Evolutionary conservation across 352 stramenopile genomes (phyloP).

Genomic region (Phytophthora citricola): DNA sequence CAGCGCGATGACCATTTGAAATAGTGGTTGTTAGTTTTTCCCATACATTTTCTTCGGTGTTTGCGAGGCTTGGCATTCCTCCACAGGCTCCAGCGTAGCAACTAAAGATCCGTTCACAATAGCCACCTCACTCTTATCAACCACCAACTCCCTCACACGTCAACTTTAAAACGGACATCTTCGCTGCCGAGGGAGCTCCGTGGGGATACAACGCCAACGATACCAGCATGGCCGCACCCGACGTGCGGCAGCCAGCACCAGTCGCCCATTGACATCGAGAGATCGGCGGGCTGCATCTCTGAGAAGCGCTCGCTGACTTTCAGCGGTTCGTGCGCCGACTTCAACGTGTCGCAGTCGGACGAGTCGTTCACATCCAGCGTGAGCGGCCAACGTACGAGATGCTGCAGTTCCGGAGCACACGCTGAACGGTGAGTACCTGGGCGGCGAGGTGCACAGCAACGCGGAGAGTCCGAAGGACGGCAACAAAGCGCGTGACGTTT

Average conservation of each 20-base stretch:
- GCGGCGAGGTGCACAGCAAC: conserved; percentile 48
- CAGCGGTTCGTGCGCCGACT: conserved; percentile 29
- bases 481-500: no score
- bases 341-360: conserved; percentile 32
- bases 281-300: conserved; percentile 1
- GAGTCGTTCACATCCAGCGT: conserved; percentile 34
- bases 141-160: no score
- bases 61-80: no score
- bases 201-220: conserved; percentile 39
- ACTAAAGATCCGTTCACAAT: no score
- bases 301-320: conserved; percentile 34
- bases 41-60: no score
- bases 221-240: not conserved
- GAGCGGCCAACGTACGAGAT: conserved; percentile 37
- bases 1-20: no score
- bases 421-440: conserved; percentile 38
- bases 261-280: conserved; percentile 47
- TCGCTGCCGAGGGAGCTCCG: conserved; percentile 6
- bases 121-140: no score
- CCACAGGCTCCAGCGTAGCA: no score
- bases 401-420: conserved; percentile 53
- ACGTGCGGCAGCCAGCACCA: conserved; percentile 38
- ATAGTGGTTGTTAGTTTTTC: no score
- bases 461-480: not conserved
- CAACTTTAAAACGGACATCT: no score